Conservation (phyloP, 2,329 filamentous ascomycete species). For the Acarospora socialis region DNA sequence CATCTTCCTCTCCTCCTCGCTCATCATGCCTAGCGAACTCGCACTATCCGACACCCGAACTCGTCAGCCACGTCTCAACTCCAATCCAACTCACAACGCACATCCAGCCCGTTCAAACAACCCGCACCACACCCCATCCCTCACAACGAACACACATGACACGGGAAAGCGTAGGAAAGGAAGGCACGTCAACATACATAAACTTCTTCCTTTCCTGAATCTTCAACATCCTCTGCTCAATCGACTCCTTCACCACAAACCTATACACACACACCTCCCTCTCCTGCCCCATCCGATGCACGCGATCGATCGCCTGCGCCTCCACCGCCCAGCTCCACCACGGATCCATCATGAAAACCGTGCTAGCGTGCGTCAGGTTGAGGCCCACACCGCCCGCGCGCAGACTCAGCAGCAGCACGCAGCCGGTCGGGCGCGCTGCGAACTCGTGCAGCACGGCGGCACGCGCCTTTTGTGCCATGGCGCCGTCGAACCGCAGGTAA, state of each 20-base stretch:
- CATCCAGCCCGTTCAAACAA: conserved; percentile 1
- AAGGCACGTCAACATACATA: conserved; percentile 48
- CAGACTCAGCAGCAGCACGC: conserved; percentile 68
- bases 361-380: conserved; percentile 75
- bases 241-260: conserved; percentile 80
- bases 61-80: conserved; percentile 1
- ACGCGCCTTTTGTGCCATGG: conserved; percentile 73
- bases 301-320: conserved; percentile 91
- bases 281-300: conserved; percentile 92
- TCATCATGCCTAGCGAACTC: conserved; percentile 89
- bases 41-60: conserved; percentile 47
- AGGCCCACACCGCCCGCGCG: conserved; percentile 86
- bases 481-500: conserved; percentile 80
- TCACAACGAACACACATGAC: conserved; percentile 1
- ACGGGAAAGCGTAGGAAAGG: conserved; percentile 5
- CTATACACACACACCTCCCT: conserved; percentile 72
- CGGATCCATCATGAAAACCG: conserved; percentile 98
- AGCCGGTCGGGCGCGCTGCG: conserved; percentile 35
- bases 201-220: conserved; percentile 96
- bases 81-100: too few relatives aligned
- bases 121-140: conserved; percentile 3
- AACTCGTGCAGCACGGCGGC: conserved; percentile 68
- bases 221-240: conserved; percentile 87
- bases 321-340: conserved; percentile 99
- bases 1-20: conserved; percentile 79